Base-by-base conservation (phyloP, 2,329 filamentous ascomycete genomes). In the Ophiocordyceps camponoti-leonardi region DNA sequence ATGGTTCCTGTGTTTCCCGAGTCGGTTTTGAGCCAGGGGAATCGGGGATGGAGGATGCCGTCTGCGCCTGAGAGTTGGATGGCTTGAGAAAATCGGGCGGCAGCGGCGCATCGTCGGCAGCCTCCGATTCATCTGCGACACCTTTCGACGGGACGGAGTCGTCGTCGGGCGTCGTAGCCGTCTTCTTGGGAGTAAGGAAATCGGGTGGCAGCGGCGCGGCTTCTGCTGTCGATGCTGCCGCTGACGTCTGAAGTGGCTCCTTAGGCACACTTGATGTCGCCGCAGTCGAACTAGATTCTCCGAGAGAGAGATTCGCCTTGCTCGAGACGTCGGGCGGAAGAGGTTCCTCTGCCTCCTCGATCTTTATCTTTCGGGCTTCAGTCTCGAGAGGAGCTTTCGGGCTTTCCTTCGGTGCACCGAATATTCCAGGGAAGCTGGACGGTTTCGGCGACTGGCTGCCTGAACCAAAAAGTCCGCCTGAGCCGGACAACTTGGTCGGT, bases 241-340 rank as follows among this genome's bases (percentile, higher is more conserved):
- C 59, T 43, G 56, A 52, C 42, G 51, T 48, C 46, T 48, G 57
- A 52, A 59, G 58, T 46, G 58, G 56, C 45, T 59, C 54, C 18
- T 53, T 54, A 2, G 53, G 42, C 18, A 48, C 51, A 52, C 55
- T 59, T 46, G 69, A 68, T 45, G 61, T 58, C 49, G 65, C 62
- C 42, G 72, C 75, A 48, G 72, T 73, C 41, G 70, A 72, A 33
- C 68, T 69, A 18, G 70, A 72, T 48, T 72, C 68, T 43, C 67
- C 70, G 37, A 73, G 51, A 44, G 65, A 60, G 53, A 67, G 75
- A 44, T 62, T 57, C 47, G 61, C 58, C 62, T 70, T 75, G 65
- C 72, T 77, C 45, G 66, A 75, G 47, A 70, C 60, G 49, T 77
- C 72, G 20, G 73, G 72, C 31, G 74, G 73, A 5, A 77, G 59